Evolutionary conservation across 768 basidiomycete genomes (phyloP).

Genomic region (Chalciporus piperatus): DNA sequence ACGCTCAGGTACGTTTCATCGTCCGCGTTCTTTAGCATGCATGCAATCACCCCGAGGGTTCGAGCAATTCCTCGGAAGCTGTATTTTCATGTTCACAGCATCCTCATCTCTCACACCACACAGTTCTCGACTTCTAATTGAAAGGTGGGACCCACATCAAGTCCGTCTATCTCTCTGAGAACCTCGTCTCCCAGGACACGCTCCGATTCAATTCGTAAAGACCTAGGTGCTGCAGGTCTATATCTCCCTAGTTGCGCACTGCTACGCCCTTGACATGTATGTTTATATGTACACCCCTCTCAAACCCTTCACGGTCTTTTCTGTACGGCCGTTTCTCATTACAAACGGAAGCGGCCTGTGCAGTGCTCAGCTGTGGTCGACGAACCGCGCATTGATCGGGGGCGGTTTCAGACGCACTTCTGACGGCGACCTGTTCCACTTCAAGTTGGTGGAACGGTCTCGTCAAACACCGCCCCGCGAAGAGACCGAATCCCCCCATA

Average conservation of each 20-base stretch:
- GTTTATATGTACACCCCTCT: conserved; percentile 1
- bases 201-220: conserved; percentile 10
- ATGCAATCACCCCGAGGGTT: not conserved
- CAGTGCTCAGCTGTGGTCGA: conserved; percentile 27
- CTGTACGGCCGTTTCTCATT: conserved; percentile 4
- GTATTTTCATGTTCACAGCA: not conserved
- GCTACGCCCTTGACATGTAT: conserved; percentile 14
- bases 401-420: conserved; percentile 19
- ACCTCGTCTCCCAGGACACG: conserved; percentile 14
- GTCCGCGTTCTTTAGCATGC: not conserved
- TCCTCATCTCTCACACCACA: conserved; percentile 6
- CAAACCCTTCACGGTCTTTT: conserved; percentile 6
- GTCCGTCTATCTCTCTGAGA: conserved; percentile 17
- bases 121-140: conserved; percentile 1
- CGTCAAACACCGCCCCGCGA: conserved; percentile 22
- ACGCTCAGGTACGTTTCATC: not conserved
- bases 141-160: conserved; percentile 19
- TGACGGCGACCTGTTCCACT: conserved; percentile 13
- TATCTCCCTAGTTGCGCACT: conserved; percentile 19
- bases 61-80: not conserved
- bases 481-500: conserved; percentile 5
- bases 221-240: not conserved
- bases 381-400: conserved; percentile 27
- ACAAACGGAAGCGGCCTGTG: conserved; percentile 7
- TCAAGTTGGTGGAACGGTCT: conserved; percentile 20